Conservation (phyloP, 2,329 filamentous ascomycete genomes). For the Claviceps monticola region DNA sequence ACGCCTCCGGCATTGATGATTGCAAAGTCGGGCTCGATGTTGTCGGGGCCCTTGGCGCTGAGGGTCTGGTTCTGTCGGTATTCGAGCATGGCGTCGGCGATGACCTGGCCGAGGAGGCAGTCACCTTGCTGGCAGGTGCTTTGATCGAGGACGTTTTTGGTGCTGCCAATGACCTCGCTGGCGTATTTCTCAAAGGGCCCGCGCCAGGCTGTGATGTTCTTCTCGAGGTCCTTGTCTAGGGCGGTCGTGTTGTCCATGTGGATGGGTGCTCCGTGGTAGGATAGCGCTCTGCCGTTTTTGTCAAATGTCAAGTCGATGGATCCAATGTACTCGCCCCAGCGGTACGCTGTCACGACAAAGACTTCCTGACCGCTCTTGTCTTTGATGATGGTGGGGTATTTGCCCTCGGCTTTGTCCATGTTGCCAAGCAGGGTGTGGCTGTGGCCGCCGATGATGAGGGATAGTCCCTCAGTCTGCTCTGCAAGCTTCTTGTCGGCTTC, state of each 20-base stretch:
- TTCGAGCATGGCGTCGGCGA: constrained; percentile 45
- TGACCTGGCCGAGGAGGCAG: constrained; percentile 42
- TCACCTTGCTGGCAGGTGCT: constrained; percentile 42
- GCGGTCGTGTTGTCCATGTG: constrained; percentile 47
- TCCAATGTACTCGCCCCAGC: constrained; percentile 55
- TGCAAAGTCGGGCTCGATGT: constrained; percentile 33
- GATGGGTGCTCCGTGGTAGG: constrained; percentile 49
- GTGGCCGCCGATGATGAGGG: constrained; percentile 54
- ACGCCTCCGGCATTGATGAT: constrained; percentile 52
- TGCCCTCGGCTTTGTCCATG: constrained; percentile 41
- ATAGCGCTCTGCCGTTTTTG: constrained; percentile 42
- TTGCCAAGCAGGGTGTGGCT: constrained; percentile 46
- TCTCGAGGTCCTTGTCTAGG: constrained; percentile 42
- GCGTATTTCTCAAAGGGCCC: constrained; percentile 47
- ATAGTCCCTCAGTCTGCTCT: constrained; percentile 44
- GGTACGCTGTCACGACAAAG: constrained; percentile 53
- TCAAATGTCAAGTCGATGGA: constrained; percentile 55
- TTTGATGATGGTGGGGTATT: constrained; percentile 48
- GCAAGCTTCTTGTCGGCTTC: constrained; percentile 49
- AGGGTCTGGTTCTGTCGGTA: constrained; percentile 38
- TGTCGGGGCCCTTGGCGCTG: constrained; percentile 14
- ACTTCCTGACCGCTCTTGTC: constrained; percentile 52
- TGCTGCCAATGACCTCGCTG: constrained; percentile 23
- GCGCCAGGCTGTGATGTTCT: constrained; percentile 44
- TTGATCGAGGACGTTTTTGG: constrained; percentile 44